Conservation (phyloP, 2,329 filamentous ascomycete genomes). For the Penicillium sp. region DNA sequence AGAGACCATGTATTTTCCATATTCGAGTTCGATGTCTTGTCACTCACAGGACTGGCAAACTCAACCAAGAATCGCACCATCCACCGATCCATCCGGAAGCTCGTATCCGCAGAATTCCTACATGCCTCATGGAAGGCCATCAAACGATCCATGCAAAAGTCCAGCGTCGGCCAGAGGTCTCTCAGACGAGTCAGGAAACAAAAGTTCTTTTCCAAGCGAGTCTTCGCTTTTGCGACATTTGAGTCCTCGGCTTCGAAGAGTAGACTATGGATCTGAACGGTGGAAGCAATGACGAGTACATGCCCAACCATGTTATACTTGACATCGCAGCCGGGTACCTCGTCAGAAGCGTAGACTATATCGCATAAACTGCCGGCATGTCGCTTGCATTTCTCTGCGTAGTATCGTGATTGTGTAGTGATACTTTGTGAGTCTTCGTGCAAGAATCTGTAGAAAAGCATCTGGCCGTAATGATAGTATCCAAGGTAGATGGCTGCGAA, state of each 20-base stretch:
- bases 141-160: conserved; percentile 40
- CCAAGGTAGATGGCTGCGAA: conserved; percentile 49
- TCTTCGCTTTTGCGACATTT: conserved; percentile 37
- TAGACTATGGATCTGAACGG: conserved; percentile 48
- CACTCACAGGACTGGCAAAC: conserved; percentile 16
- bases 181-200: conserved; percentile 44
- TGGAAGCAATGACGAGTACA: conserved; percentile 49
- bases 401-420: conserved; percentile 19
- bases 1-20: not conserved
- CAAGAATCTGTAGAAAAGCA: conserved; percentile 51
- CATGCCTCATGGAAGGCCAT: conserved; percentile 46
- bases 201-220: conserved; percentile 47
- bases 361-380: conserved; percentile 43
- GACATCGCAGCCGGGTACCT: conserved; percentile 39
- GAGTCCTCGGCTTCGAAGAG: conserved; percentile 41
- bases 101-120: conserved; percentile 35
- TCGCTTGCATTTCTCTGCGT: conserved; percentile 42
- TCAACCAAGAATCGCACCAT: conserved; percentile 39
- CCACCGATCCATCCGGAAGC: conserved; percentile 45
- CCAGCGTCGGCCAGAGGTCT: conserved; percentile 44
- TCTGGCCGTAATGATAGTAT: conserved; percentile 48
- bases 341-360: conserved; percentile 42
- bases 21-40: not conserved
- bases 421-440: conserved; percentile 28
- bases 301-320: conserved; percentile 49